Conservation (phyloP, 441 rosid genomes). For the Croton setiger region DNA sequence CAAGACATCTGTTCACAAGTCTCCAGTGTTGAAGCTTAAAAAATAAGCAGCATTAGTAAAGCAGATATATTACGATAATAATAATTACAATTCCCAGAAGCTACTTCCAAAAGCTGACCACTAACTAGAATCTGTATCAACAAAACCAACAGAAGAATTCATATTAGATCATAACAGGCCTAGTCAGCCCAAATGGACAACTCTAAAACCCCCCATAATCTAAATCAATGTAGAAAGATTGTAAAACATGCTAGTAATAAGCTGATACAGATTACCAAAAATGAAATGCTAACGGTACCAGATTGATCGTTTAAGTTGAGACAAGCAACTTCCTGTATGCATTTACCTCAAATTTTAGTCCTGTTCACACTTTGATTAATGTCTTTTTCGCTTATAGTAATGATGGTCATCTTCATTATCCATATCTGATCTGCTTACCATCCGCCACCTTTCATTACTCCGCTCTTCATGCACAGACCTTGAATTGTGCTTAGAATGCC, state of each 20-base stretch:
- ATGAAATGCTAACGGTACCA: conserved; percentile 25
- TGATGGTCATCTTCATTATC: conserved; percentile 23
- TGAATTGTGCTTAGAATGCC: conserved; percentile 27
- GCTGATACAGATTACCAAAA: conserved; percentile 30
- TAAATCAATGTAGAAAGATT: conserved; percentile 11
- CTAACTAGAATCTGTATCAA: conserved; percentile 42
- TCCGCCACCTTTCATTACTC: conserved; percentile 43
- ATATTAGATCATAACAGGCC: conserved; percentile 26
- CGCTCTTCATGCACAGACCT: conserved; percentile 21
- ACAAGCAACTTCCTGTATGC: conserved; percentile 35
- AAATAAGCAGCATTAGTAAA: conserved; percentile 27
- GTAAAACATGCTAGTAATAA: conserved; percentile 14
- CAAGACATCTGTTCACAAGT: conserved; percentile 25
- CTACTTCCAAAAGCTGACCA: conserved; percentile 31
- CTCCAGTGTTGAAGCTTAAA: conserved; percentile 38
- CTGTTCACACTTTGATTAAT: conserved; percentile 25
- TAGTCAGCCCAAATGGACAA: conserved; percentile 17
- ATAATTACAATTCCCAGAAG: conserved; percentile 27
- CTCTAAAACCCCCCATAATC: conserved; percentile 19
- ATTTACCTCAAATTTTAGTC: conserved; percentile 40
- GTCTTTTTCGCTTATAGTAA: conserved; percentile 27
- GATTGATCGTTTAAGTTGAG: conserved; percentile 28
- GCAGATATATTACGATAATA: conserved; percentile 20
- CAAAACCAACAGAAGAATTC: conserved; percentile 35
- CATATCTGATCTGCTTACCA: conserved; percentile 30